Percentiles rank a stretch among this genome's conserved stretches.
phyloP scores from a whole-genome alignment of 2,329 filamentous ascomycete species.

The Colletotrichum tropicale region DNA sequence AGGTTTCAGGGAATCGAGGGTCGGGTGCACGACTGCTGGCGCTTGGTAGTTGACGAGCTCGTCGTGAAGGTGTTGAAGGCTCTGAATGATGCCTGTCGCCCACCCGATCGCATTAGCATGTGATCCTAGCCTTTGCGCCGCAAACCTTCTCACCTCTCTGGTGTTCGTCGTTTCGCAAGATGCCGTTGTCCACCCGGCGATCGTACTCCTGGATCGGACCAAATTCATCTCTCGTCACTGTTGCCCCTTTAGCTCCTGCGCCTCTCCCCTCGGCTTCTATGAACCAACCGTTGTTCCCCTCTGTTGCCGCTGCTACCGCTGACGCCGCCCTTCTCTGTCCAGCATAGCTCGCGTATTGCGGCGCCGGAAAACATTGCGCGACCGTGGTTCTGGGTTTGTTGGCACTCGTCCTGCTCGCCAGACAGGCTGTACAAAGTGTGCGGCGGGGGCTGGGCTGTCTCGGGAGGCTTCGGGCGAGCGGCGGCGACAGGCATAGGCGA shows the following conservation, averaged over 20 bases:
- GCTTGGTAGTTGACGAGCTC: constrained; percentile 77
- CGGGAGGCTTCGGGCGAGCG: neutral
- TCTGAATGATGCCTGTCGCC: constrained; percentile 78
- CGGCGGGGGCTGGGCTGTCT: neutral
- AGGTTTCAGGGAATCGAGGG: constrained; percentile 70
- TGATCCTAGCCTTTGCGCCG: neutral
- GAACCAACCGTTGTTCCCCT: constrained; percentile 2
- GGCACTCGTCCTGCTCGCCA: neutral
- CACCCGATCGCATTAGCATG: neutral
- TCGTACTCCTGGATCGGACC: constrained; percentile 92
- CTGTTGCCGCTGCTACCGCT: constrained; percentile 10
- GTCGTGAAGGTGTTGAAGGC: constrained; percentile 86
- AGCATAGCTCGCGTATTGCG: neutral
- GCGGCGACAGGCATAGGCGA: neutral
- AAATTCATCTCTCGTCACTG: constrained; percentile 34
- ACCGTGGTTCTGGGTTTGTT: neutral
- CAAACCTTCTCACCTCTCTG: constrained; percentile 70
- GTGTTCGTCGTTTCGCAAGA: constrained; percentile 85
- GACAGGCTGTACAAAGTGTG: neutral
- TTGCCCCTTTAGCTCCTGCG: neutral
- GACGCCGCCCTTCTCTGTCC: constrained; percentile 13
- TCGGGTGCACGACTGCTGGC: constrained; percentile 77
- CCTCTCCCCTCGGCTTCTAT: neutral
- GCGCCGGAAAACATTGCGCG: neutral
- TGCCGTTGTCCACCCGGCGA: constrained; percentile 73